These are phyloP conservation scores for Colletotrichum nymphaeae DNA, from an alignment of 2,329 filamentous ascomycete genomes.

Conservation along the genomic window DNA sequence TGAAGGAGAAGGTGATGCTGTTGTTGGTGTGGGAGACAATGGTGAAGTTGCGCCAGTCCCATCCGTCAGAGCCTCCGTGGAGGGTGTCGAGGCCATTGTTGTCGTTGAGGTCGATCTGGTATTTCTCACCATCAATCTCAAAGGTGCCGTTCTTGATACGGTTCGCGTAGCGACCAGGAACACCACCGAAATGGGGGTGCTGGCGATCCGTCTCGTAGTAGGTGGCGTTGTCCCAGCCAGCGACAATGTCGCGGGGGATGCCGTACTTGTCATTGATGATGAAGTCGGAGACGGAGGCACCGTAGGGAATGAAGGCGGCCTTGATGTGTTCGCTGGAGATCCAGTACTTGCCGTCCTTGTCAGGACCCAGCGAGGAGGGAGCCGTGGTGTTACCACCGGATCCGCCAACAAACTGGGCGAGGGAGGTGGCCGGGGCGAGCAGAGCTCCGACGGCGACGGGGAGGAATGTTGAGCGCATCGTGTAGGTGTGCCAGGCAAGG, in stretches of 20 bases:
- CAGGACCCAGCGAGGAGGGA: constrained; percentile 50
- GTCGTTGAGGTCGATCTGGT: constrained; percentile 72
- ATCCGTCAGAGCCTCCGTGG: constrained; percentile 77
- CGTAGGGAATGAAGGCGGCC: constrained; percentile 79
- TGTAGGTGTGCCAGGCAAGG: constrained; percentile 18
- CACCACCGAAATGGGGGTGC: constrained; percentile 78
- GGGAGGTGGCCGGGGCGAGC: constrained; percentile 44
- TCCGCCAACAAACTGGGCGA: constrained; percentile 40
- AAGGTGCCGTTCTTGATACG: constrained; percentile 84
- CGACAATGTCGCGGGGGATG: constrained; percentile 76
- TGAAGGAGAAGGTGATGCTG: constrained; percentile 80
- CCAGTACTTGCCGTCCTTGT: constrained; percentile 77
- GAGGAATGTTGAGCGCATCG: constrained; percentile 30
- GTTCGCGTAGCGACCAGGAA: constrained; percentile 84
- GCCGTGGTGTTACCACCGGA: constrained; percentile 37
- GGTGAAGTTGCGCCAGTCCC: constrained; percentile 84
- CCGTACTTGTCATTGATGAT: constrained; percentile 77
- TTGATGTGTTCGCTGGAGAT: constrained; percentile 74
- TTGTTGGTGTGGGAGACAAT: constrained; percentile 74
- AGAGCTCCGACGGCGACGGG: constrained; percentile 29
- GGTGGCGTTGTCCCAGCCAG: constrained; percentile 80
- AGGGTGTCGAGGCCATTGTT: constrained; percentile 72
- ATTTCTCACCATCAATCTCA: constrained; percentile 71
- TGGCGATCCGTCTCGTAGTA: constrained; percentile 73
- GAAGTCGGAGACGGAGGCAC: constrained; percentile 78